A percentile compares a stretch with the other conserved stretches of the same genome.
phyloP scores from a whole-genome alignment of 495 filamentous ascomycete species.

The Trypethelium eluteriae region DNA sequence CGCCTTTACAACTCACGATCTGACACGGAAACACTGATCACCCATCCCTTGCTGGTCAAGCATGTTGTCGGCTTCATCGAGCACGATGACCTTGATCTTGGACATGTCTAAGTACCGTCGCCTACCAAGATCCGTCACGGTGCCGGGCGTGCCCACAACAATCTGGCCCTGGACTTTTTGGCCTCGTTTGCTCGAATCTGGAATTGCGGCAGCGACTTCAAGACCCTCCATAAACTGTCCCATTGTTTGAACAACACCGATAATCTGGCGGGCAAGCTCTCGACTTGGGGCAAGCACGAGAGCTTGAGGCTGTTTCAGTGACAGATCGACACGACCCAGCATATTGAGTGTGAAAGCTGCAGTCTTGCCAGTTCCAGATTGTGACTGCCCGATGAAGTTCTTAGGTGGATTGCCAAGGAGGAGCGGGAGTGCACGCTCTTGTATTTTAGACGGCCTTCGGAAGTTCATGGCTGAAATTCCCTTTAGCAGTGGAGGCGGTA shows the following conservation, averaged over 20 bases:
- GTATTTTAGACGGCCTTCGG: slow-evolving; percentile 92
- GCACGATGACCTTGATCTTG: slow-evolving; percentile 45
- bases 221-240: slow-evolving; percentile 71
- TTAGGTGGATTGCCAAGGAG: slow-evolving; percentile 71
- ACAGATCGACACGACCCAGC: slow-evolving; percentile 71
- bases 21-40: slow-evolving; percentile 88
- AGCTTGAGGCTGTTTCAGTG: slow-evolving; percentile 66
- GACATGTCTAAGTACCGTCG: slow-evolving; percentile 42
- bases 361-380: slow-evolving; percentile 98
- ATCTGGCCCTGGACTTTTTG: slow-evolving; percentile 60
- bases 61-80: slow-evolving; percentile 46
- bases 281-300: slow-evolving; percentile 86
- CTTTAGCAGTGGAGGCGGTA: slow-evolving; percentile 57
- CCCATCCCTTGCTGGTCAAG: slow-evolving; percentile 85
- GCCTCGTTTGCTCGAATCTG: slow-evolving; percentile 56
- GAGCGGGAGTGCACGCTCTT: slow-evolving; percentile 84
- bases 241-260: slow-evolving; percentile 71
- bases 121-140: slow-evolving; percentile 77
- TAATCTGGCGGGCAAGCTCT: slow-evolving; percentile 90
- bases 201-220: slow-evolving; percentile 68
- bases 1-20: slow-evolving; percentile 49
- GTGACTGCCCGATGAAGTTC: slow-evolving; percentile 95
- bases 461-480: slow-evolving; percentile 77
- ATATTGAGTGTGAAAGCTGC: slow-evolving; percentile 92
- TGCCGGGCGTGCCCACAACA: slow-evolving; percentile 90